Conservation (phyloP, 805 yeast species). For the Yamadazyma ubonensis region DNA sequence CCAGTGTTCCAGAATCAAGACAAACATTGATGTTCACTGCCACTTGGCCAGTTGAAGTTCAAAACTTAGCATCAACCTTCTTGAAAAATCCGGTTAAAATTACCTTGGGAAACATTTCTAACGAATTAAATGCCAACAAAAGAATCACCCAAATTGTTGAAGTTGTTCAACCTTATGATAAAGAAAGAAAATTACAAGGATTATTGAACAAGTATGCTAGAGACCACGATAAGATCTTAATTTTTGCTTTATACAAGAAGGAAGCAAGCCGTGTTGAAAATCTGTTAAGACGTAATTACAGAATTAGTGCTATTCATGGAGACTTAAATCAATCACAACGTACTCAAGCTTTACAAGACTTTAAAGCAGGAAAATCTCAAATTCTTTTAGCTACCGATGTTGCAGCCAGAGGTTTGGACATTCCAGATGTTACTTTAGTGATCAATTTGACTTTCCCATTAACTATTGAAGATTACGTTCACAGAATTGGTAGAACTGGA, state of each 20-base stretch:
- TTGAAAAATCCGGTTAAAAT: slow-evolving; percentile 87
- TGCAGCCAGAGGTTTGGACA: slow-evolving; percentile 96
- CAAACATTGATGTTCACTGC: slow-evolving; percentile 99
- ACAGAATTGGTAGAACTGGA: slow-evolving; percentile 97
- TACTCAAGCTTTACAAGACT: slow-evolving; percentile 78
- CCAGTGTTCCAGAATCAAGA: slow-evolving; percentile 52
- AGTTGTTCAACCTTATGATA: slow-evolving; percentile 72
- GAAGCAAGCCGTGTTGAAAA: slow-evolving; percentile 92
- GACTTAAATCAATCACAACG: slow-evolving; percentile 91
- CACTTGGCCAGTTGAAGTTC: slow-evolving; percentile 99
- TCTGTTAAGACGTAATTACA: slow-evolving; percentile 66
- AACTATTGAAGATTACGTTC: slow-evolving; percentile 95
- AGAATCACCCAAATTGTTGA: slow-evolving; percentile 92
- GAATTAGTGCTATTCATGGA: slow-evolving; percentile 94
- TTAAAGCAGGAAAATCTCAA: slow-evolving; percentile 75
- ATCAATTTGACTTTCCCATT: slow-evolving; percentile 94
- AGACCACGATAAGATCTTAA: slow-evolving; percentile 76
- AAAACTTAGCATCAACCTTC: slow-evolving; percentile 83
- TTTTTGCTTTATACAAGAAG: slow-evolving; percentile 93
- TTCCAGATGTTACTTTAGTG: slow-evolving; percentile 94
- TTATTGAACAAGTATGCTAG: slow-evolving; percentile 68
- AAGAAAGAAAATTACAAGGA: slow-evolving; percentile 73
- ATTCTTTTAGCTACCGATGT: slow-evolving; percentile 95
- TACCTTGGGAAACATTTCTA: slow-evolving; percentile 82
- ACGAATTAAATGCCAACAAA: slow-evolving; percentile 91